Evolutionary conservation across 805 yeast species (phyloP).

Genomic region (Schwanniomyces yamadae): DNA sequence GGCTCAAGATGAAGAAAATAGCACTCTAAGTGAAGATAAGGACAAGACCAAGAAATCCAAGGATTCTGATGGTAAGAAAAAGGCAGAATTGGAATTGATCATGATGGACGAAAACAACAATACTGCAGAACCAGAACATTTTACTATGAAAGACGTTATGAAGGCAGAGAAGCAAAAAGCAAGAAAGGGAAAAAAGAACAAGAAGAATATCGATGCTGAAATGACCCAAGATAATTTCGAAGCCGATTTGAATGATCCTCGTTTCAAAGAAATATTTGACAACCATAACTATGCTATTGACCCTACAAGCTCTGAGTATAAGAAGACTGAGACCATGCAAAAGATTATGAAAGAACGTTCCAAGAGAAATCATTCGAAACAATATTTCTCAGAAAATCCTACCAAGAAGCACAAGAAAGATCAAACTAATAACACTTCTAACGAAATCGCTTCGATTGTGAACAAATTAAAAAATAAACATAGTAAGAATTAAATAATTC

Average conservation of each 20-base stretch:
- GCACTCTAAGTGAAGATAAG: conserved; percentile 9
- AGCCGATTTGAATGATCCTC: conserved; percentile 75
- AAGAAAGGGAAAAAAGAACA: conserved; percentile 42
- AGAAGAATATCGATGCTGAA: conserved; percentile 52
- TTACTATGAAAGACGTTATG: conserved; percentile 73
- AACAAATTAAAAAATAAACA: conserved; percentile 49
- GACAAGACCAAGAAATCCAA: conserved; percentile 11
- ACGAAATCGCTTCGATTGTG: conserved; percentile 37
- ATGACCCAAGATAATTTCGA: conserved; percentile 50
- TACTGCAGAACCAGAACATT: conserved; percentile 54
- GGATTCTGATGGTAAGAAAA: conserved; percentile 22
- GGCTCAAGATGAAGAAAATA: conserved; percentile 45
- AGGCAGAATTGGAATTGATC: conserved; percentile 74
- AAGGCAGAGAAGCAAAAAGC: conserved; percentile 66
- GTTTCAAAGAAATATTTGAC: conserved; percentile 87
- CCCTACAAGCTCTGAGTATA: conserved; percentile 87
- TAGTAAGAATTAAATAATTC: conserved; percentile 17
- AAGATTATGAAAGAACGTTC: conserved; percentile 74
- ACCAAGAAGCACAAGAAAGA: conserved; percentile 13
- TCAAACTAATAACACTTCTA: conserved; percentile 4
- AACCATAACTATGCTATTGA: conserved; percentile 92
- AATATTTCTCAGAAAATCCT: conserved; percentile 5
- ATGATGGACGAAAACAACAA: conserved; percentile 56
- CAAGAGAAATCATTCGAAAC: conserved; percentile 37
- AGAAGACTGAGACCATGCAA: conserved; percentile 84